Evolutionary conservation across 805 yeast genomes (phyloP), one percentile per base, ranked within the genome.

Genomic region (Zygosaccharomyces siamensis): DNA sequence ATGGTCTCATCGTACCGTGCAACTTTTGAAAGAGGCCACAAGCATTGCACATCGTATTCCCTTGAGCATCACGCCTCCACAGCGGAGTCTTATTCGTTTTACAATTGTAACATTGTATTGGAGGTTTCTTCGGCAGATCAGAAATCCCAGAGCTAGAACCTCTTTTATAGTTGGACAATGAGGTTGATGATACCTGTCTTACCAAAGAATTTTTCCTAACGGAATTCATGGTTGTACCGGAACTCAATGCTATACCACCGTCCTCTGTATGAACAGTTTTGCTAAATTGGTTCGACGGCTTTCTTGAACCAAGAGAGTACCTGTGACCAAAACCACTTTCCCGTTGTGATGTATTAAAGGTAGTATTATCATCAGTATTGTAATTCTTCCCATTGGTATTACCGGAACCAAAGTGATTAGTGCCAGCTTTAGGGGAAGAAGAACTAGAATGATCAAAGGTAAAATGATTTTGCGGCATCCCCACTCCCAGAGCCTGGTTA

Each of bases 1-100:
- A 72, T 0, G 99, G 99, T 49, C 98, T 74, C 53, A 88, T 95
- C 3, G 89, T 92, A n/a, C 97, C 98, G 61, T 92, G 98, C 21
- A 92, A 72, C 67, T 92, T 92, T 61, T 87, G 76, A 59, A 92
- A 92, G 51, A 92, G 72, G 0, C 98, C 99, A 72, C 99, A 92
- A 0, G 99, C 98, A 67, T 92, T 92, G 70, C 98, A 92, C 50
- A 92, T 72, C 0, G 97, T 95, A 60, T 87, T 84, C 1, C 97
- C 97, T 50, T 86, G 87, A 0, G 95, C 89, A 59, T 89, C 88
- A 43, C 97, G 75, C 58, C 99, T 74, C 99, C 99, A 92, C 14
- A 92, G 68, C 1, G 99, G 99, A 0, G 99, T 92, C 14, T 95
- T 89, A 54, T 78, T 81, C 0, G 99, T 92, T 60, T 85, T 83